Evolutionary conservation across 2,329 filamentous ascomycete species (phyloP).

Genomic region (Stylonectria norvegica): DNA sequence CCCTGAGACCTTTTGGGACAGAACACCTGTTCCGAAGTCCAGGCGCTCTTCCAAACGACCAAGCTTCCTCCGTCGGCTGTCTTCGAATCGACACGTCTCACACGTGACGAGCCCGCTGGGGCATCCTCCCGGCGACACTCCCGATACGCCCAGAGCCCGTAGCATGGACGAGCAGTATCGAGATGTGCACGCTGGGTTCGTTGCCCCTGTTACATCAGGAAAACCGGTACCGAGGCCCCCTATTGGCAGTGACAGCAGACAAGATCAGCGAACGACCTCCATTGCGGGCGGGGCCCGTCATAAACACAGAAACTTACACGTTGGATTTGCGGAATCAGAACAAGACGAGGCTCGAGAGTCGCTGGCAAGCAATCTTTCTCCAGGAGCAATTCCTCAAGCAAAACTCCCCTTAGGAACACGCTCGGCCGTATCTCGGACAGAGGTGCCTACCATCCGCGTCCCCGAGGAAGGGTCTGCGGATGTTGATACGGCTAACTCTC

Average conservation of each 20-base stretch:
- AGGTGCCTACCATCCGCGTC: not conserved
- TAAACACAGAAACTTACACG: slow-evolving; percentile 42
- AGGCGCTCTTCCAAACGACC: slow-evolving; percentile 36
- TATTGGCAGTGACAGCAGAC: not conserved
- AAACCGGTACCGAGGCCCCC: not conserved
- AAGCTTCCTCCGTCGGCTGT: slow-evolving; percentile 46
- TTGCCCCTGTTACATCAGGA: slow-evolving; percentile 6
- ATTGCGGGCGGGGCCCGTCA: slow-evolving; percentile 5
- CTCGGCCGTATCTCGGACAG: not conserved
- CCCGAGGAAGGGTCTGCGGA: not conserved
- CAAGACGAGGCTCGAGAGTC: slow-evolving; percentile 10
- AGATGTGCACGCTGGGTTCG: slow-evolving; percentile 34
- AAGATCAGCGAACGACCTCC: not conserved
- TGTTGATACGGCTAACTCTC: not conserved
- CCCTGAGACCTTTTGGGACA: slow-evolving; percentile 94
- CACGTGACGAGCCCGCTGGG: slow-evolving; percentile 7
- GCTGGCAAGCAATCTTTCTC: no score
- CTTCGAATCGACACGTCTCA: slow-evolving; percentile 38
- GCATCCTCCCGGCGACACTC: slow-evolving; percentile 1
- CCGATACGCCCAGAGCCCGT: slow-evolving; percentile 14
- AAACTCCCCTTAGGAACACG: not conserved
- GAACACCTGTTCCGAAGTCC: slow-evolving; percentile 56
- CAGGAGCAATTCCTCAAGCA: not conserved
- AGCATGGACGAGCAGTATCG: slow-evolving; percentile 21
- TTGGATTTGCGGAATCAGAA: slow-evolving; percentile 49